Base-by-base conservation (phyloP, 2,329 filamentous ascomycete genomes). In the Didymella lethalis region DNA sequence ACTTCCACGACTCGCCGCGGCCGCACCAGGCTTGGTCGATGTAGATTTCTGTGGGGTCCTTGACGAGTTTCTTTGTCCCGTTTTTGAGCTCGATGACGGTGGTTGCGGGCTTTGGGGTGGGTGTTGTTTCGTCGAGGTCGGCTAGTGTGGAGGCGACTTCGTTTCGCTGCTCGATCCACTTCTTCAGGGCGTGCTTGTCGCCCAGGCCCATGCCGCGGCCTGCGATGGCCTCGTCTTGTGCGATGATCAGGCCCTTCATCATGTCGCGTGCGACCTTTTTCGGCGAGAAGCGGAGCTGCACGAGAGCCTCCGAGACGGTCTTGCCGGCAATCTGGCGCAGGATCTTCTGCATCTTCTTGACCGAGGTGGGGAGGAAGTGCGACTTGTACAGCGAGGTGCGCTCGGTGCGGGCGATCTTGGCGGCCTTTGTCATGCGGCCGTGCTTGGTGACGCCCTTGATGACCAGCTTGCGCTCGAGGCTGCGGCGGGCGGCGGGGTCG, bases 231-330 rank as follows among this genome's bases (percentile, higher is more conserved):
- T 89, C 82, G 73, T 97, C 91, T 57, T 90, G 86, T 1, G 94
- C 93, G 69, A 91, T 85, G 73, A 95, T 87, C 18, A 99, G 82
- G 73, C 95, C 91, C 72, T 87, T 88, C 67, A 86, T 82, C 28
- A 98, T 87, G 71, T 97, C 92, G 66, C 86, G 83, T 7, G 94
- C 91, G 64, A 90, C 90, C 81, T 93, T 94, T 86, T 99, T 99
- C 83, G 92, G 92, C 77, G 90, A 94, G 81, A 94, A 98, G 55
- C 89, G 87, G 92, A 99, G 97, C 83, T 99, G 95, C 54, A 91
- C 80, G 66, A 98, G 91, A 14, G 95, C 95, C 34, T 99, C 93
- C 57, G 96, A 92, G 61, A 99, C 83, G n/a, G 89, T 89, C 85
- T 97, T 98, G 66, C 95, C 95, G 2, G 88, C 85, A 72, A 99